A percentile compares a stretch with the other conserved stretches of the same genome.
These are phyloP conservation scores for Ophiostoma montium DNA, from an alignment of 2,329 filamentous ascomycete species.

Conservation along the genomic window DNA sequence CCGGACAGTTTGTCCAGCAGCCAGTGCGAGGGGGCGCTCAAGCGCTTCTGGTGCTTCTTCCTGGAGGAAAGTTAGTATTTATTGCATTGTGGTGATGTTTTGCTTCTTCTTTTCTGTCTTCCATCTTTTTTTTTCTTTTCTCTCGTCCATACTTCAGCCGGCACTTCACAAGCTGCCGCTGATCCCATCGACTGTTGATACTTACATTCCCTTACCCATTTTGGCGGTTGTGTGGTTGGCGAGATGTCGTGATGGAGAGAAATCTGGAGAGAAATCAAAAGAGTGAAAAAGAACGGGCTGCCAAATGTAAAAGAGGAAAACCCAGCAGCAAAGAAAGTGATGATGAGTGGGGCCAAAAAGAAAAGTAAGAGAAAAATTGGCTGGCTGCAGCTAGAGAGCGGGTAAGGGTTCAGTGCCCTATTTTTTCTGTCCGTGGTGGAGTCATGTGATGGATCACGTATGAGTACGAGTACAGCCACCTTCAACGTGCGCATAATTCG, in stretches of 20 bases:
- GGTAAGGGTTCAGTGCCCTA: too few species aligned
- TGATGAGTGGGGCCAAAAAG: not conserved
- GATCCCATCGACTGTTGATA: slow-evolving; percentile 9
- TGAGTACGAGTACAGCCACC: too few species aligned
- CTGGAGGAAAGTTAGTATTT: slow-evolving; percentile 28
- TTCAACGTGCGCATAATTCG: too few species aligned
- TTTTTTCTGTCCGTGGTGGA: too few species aligned
- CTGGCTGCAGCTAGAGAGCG: not conserved
- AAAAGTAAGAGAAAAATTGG: slow-evolving; percentile 3
- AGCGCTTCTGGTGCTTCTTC: slow-evolving; percentile 99
- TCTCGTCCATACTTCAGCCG: too few species aligned
- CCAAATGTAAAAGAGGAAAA: not conserved
- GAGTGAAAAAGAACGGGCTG: not conserved
- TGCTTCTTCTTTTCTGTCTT: not conserved
- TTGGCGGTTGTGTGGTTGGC: slow-evolving; percentile 23
- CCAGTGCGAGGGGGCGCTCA: slow-evolving; percentile 98
- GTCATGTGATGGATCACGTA: too few species aligned
- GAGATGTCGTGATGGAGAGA: slow-evolving; percentile 20
- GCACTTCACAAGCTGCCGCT: too few species aligned
- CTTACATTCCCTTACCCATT: slow-evolving; percentile 42
- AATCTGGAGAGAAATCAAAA: slow-evolving; percentile 5
- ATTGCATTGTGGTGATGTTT: not conserved
- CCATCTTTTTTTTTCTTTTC: not conserved
- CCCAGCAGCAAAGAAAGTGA: not conserved
- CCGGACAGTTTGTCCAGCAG: slow-evolving; percentile 99